Conservation (phyloP, 2,329 filamentous ascomycete genomes). For the Arachnomyces sp. region DNA sequence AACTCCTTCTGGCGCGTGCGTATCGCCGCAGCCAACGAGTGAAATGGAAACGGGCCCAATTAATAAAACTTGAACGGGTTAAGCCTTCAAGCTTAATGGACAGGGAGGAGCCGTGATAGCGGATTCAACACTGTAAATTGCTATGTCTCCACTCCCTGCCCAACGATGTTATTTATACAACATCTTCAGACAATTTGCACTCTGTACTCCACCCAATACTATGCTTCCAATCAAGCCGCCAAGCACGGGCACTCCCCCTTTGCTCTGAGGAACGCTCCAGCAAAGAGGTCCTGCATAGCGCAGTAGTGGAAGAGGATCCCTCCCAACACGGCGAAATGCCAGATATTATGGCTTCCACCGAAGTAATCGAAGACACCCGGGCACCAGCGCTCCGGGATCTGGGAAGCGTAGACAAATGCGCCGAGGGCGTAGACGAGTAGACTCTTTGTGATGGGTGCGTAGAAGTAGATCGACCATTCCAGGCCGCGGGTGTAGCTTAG, state of each 20-base stretch:
- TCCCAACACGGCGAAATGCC: slow-evolving; percentile 89
- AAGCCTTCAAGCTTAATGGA: too few relatives aligned
- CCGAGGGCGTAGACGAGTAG: slow-evolving; percentile 77
- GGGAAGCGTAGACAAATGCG: slow-evolving; percentile 80
- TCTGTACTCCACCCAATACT: too few relatives aligned
- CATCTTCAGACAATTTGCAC: too few relatives aligned
- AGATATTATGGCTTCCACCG: slow-evolving; percentile 92
- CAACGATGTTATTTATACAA: too few relatives aligned
- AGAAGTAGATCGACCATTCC: slow-evolving; percentile 81
- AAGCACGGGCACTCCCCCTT: slow-evolving; percentile 36
- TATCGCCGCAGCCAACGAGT: too few relatives aligned
- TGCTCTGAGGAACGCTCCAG: slow-evolving; percentile 63
- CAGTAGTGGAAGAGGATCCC: slow-evolving; percentile 96
- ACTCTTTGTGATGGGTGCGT: slow-evolving; percentile 77
- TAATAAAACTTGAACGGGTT: too few relatives aligned
- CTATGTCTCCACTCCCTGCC: too few relatives aligned
- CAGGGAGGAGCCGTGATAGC: too few relatives aligned
- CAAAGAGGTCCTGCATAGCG: slow-evolving; percentile 93
- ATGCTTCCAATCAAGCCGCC: too few relatives aligned
- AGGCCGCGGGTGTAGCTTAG: slow-evolving; percentile 67
- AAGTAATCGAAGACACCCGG: slow-evolving; percentile 93
- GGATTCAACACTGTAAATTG: too few relatives aligned
- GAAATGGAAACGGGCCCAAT: too few relatives aligned
- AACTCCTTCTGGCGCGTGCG: too few relatives aligned
- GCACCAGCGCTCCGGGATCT: slow-evolving; percentile 85